Conservation (phyloP, 2,329 filamentous ascomycete species). For the Seiridium cupressi region DNA sequence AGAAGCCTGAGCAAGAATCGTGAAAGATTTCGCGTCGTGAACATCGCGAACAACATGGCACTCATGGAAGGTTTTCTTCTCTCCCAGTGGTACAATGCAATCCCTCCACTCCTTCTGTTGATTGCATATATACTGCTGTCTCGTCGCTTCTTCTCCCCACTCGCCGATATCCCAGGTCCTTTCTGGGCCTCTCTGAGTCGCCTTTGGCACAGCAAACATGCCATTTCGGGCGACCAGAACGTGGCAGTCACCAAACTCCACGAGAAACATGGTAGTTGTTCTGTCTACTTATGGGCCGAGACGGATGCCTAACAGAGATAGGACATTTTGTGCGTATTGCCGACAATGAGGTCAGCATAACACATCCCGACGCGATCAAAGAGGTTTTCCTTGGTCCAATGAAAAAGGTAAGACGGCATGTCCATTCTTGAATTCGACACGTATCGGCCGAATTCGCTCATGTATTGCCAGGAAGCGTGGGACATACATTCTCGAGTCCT, state of each 20-base stretch:
- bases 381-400: constrained; percentile 31
- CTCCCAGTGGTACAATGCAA: not conserved
- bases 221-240: not conserved
- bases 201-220: not conserved
- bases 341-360: constrained; percentile 34
- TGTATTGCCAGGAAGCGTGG: too few species aligned
- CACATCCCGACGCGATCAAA: constrained; percentile 37
- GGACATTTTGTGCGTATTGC: constrained; percentile 36
- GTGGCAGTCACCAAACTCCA: not conserved
- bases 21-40: too few species aligned
- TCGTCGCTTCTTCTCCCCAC: not conserved
- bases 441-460: not conserved
- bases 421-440: constrained; percentile 23
- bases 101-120: constrained; percentile 34
- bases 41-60: not conserved
- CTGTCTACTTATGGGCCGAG: not conserved
- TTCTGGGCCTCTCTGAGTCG: constrained; percentile 1
- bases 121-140: not conserved
- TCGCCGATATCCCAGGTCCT: not conserved
- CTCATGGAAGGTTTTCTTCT: not conserved
- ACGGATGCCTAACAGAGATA: constrained; percentile 22
- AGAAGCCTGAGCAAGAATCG: too few species aligned
- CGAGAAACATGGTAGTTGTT: not conserved
- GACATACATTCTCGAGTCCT: too few species aligned
- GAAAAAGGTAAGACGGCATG: constrained; percentile 30